phyloP scores from a whole-genome alignment of 2,329 filamentous ascomycete species.

The Emergomyces africanus region DNA sequence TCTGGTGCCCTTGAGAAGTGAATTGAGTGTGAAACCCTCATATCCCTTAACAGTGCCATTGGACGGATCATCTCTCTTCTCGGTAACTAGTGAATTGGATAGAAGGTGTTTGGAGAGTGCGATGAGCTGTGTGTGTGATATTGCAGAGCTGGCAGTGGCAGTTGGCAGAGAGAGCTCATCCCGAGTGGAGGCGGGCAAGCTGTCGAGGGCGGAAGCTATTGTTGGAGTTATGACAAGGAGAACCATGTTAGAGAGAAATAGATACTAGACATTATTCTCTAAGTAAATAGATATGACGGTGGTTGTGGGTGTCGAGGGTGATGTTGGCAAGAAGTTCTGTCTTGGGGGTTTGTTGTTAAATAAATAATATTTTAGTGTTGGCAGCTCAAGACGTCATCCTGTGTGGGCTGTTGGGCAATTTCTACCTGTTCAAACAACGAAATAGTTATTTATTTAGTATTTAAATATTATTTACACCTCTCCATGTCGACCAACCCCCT shows the following conservation, averaged over 20 bases:
- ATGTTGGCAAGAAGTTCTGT: background rate
- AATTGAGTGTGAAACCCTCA: constrained; percentile 4
- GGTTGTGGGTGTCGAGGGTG: background rate
- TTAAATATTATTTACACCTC: background rate
- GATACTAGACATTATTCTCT: background rate
- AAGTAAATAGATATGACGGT: background rate
- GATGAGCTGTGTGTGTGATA: constrained; percentile 32
- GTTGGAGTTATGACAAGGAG: constrained; percentile 27
- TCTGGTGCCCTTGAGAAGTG: constrained; percentile 56
- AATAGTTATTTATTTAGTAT: too few species aligned
- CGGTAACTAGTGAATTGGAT: background rate
- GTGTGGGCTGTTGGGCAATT: too few species aligned
- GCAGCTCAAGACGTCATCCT: background rate
- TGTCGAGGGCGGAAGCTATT: constrained; percentile 28
- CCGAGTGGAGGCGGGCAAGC: constrained; percentile 20
- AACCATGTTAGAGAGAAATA: constrained; percentile 25
- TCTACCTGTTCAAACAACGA: background rate
- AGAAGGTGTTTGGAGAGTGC: constrained; percentile 21
- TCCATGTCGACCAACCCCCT: background rate
- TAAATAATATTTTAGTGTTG: background rate
- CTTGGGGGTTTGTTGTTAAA: background rate
- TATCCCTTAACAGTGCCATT: background rate
- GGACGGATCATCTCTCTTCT: background rate
- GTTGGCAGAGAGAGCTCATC: constrained; percentile 24
- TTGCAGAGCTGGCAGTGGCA: constrained; percentile 20